Conservation (phyloP, 139 green algal genomes). For the Chlamydomonas sp. region DNA sequence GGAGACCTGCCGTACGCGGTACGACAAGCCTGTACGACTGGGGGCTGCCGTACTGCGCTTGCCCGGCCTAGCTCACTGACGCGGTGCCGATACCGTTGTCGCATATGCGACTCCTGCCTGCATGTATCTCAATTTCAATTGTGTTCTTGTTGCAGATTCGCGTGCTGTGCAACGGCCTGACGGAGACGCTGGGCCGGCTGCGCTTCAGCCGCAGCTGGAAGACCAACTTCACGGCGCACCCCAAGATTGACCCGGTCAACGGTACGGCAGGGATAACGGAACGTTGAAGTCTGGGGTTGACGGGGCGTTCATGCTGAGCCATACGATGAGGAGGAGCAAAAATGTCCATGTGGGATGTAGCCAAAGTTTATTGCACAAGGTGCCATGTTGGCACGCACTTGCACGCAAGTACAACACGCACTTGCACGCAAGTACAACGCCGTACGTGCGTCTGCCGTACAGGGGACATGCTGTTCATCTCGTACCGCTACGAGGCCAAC, state of each 20-base stretch:
- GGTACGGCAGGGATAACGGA: slow-evolving; percentile 4
- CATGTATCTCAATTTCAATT: background rate
- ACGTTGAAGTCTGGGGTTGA: background rate
- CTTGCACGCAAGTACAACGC: too few species aligned
- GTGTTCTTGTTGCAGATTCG: slow-evolving; percentile 33
- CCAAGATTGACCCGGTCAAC: slow-evolving; percentile 78
- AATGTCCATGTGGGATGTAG: too few species aligned
- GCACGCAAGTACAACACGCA: too few species aligned
- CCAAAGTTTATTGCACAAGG: too few species aligned
- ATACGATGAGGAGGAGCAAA: too few species aligned
- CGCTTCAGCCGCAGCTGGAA: slow-evolving; percentile 22
- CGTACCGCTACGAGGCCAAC: slow-evolving; percentile 59
- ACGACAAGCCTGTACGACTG: background rate
- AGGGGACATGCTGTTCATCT: slow-evolving; percentile 56
- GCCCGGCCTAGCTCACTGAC: too few species aligned
- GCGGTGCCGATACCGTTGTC: too few species aligned
- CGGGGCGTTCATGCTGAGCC: background rate
- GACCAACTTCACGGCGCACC: slow-evolving; percentile 85
- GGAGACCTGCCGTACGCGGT: slow-evolving; percentile 67
- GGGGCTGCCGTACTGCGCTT: background rate
- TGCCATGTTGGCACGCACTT: too few species aligned
- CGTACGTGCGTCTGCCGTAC: background rate
- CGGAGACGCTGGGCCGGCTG: slow-evolving; percentile 75
- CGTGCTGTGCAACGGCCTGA: slow-evolving; percentile 65
- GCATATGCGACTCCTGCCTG: too few species aligned